These are phyloP conservation scores for Eucommia ulmoides DNA, from an alignment of 257 asterid genomes.

Conservation along the genomic window DNA sequence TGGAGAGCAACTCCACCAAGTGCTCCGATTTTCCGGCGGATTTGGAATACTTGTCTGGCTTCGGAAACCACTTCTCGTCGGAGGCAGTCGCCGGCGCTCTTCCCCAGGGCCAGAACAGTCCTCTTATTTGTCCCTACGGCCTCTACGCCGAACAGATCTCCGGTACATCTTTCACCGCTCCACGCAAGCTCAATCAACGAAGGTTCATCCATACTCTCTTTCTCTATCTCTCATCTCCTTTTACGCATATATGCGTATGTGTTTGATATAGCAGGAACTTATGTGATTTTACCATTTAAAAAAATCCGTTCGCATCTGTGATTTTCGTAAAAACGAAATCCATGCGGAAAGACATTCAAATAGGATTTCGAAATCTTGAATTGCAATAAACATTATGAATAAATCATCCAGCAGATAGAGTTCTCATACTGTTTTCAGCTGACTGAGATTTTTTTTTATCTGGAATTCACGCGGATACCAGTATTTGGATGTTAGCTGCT, in stretches of 20 bases:
- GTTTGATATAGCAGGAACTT: neutral
- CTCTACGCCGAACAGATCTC: slow-evolving; percentile 97
- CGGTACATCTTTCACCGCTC: slow-evolving; percentile 94
- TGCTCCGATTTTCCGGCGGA: slow-evolving; percentile 24
- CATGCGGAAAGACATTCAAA: too few species aligned
- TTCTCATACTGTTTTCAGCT: too few species aligned
- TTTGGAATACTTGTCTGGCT: slow-evolving; percentile 60
- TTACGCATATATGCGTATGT: neutral
- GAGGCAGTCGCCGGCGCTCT: slow-evolving; percentile 86
- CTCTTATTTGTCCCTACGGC: slow-evolving; percentile 71
- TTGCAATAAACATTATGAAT: too few species aligned
- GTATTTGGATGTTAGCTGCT: too few species aligned
- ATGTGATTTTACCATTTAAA: too few species aligned
- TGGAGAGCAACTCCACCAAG: slow-evolving; percentile 19
- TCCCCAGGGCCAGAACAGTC: slow-evolving; percentile 77
- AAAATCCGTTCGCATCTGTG: too few species aligned
- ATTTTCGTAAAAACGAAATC: too few species aligned
- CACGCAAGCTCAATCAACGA: slow-evolving; percentile 81
- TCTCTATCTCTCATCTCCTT: neutral
- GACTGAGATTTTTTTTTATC: too few species aligned
- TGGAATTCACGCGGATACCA: too few species aligned
- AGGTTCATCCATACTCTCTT: slow-evolving; percentile 21
- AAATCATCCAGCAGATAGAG: too few species aligned
- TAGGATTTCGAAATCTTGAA: too few species aligned
- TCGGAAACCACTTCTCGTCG: slow-evolving; percentile 73